These are phyloP conservation scores for Coelastrella sp. DNA, from an alignment of 139 green algal genomes.

Conservation along the genomic window DNA sequence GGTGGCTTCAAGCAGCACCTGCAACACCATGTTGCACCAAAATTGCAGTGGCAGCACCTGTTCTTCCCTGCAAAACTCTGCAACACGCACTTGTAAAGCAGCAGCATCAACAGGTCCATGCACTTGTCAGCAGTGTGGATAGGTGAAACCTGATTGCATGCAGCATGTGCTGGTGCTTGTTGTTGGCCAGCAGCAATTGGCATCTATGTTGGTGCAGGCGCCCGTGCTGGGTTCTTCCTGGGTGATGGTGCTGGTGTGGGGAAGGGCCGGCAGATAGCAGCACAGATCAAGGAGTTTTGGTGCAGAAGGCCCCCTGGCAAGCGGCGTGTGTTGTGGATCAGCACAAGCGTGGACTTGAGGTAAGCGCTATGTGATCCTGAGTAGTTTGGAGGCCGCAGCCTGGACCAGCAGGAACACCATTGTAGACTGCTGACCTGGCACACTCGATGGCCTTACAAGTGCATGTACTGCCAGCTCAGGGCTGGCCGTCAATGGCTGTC, in stretches of 20 bases:
- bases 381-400: not conserved
- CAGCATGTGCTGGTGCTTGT: not conserved
- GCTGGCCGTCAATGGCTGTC: not conserved
- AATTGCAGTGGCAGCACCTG: too few relatives aligned
- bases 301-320: conserved; percentile 55
- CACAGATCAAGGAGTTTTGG: conserved; percentile 89
- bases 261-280: conserved; percentile 87
- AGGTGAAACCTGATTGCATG: not conserved
- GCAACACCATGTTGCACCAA: too few relatives aligned
- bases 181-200: too few relatives aligned
- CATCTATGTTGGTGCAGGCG: not conserved
- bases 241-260: conserved; percentile 89
- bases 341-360: conserved; percentile 75
- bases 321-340: conserved; percentile 80
- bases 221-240: conserved; percentile 59
- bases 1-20: too few relatives aligned
- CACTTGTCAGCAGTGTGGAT: too few relatives aligned
- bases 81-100: conserved; percentile 62
- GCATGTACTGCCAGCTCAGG: too few relatives aligned
- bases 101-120: not conserved
- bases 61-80: not conserved
- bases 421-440: not conserved
- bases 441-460: not conserved
- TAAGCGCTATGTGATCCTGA: not conserved
- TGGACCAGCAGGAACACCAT: too few relatives aligned